A percentile compares a stretch with the other conserved stretches of the same genome.
phyloP scores from a whole-genome alignment of 352 stramenopile species.

The Phytophthora sansomeana region DNA sequence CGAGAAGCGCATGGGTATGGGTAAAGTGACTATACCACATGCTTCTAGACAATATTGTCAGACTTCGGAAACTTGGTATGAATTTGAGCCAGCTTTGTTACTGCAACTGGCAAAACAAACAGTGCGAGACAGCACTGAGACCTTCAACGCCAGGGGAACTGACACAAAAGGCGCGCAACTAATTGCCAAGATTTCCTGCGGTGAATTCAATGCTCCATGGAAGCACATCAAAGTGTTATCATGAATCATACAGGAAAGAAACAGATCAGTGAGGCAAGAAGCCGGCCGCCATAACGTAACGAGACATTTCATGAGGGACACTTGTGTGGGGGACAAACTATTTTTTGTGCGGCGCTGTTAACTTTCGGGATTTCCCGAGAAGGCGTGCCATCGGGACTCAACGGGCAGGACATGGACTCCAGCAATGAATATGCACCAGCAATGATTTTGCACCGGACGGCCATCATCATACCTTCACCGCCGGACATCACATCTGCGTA shows the following conservation, averaged over 20 bases:
- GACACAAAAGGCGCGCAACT: background rate
- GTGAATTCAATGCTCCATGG: conserved; percentile 16
- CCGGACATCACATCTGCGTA: no score
- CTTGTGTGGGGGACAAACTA: no score
- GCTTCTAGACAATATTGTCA: conserved; percentile 5
- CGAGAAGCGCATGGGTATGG: background rate
- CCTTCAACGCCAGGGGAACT: background rate
- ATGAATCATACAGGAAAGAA: conserved; percentile 7
- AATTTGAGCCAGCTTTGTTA: conserved; percentile 5
- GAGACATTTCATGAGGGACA: no score
- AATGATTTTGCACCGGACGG: no score
- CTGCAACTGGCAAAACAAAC: background rate
- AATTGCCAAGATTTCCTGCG: background rate
- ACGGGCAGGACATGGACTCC: no score
- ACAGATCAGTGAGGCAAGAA: background rate
- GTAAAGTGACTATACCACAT: conserved; percentile 9
- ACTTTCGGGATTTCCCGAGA: no score
- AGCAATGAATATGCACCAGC: no score
- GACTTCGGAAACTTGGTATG: conserved; percentile 9
- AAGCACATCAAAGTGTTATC: conserved; percentile 15
- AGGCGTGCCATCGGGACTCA: no score
- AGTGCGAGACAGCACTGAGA: background rate
- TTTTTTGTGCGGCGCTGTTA: conserved; percentile 16
- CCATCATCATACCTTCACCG: no score
- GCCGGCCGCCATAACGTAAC: no score